Evolutionary conservation across 129 eudicot genomes (phyloP).

Genomic region (Sambucus nigra): DNA sequence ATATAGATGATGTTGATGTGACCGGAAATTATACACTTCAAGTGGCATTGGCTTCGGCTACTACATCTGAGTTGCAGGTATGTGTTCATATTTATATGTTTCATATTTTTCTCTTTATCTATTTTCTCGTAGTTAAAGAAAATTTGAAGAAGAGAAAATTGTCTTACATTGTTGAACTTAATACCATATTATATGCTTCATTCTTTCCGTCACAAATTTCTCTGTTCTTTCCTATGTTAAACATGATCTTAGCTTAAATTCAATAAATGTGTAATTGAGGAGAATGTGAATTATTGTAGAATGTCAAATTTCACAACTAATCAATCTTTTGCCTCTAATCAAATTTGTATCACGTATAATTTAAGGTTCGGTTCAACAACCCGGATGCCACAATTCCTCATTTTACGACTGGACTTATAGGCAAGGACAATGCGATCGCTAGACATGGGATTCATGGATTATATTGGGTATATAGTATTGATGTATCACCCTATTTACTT

Average conservation of each 20-base stretch:
- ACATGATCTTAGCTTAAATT: too few species aligned
- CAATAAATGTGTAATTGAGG: too few species aligned
- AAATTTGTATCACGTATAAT: too few species aligned
- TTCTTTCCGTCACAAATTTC: too few species aligned
- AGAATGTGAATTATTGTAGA: too few species aligned
- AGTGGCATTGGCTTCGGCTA: constrained; percentile 64
- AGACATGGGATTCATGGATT: constrained; percentile 80
- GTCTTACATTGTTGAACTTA: background rate
- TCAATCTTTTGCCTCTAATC: background rate
- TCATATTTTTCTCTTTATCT: background rate
- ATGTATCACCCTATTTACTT: constrained; percentile 22
- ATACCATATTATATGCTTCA: too few species aligned
- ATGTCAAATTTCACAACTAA: background rate
- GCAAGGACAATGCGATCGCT: constrained; percentile 65
- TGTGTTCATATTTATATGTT: background rate
- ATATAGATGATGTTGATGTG: constrained; percentile 12
- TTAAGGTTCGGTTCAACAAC: constrained; percentile 37
- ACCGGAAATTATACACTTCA: constrained; percentile 47
- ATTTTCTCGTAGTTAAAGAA: too few species aligned
- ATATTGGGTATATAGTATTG: constrained; percentile 35
- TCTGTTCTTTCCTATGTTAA: too few species aligned
- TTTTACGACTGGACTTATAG: constrained; percentile 34
- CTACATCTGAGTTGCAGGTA: constrained; percentile 42
- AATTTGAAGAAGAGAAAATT: too few species aligned
- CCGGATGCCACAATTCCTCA: background rate